Evolutionary conservation across 768 basidiomycete genomes (phyloP), one percentile per base, ranked within the genome.

Genomic region (Podaxis pistillaris): DNA sequence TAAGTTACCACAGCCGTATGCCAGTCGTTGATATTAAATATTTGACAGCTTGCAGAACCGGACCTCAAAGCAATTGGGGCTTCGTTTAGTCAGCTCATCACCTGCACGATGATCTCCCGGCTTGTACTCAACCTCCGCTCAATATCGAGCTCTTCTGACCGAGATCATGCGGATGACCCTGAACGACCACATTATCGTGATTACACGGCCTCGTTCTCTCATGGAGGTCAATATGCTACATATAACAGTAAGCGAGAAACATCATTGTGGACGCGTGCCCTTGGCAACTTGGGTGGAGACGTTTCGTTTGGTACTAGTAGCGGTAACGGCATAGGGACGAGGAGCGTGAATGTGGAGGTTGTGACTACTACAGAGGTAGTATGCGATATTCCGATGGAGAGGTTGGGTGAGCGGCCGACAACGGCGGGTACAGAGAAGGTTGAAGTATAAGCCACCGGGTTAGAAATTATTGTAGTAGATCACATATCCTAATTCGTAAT

Each of bases 61-160:
- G 72, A 72, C 54, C 58, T 74, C 4, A 73, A 73, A 59, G 71
- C 71, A 3, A 68, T 73, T 33, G 73, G 72, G 11, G 73, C 73
- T 9, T 72, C 72, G 0, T 73, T 74, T 64, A 72, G 70, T 33
- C 73, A 73, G 54, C 64, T 71, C 24, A 67, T 74, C 9, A 73
- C 72, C 4, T 58, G 70, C 11, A 62, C 66, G 1, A 71, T 74
- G 69, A 64, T 73, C 12, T 73, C 73, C 19, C 71, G 72, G 1
- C 69, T 74, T 8, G 69, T 73, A 11, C 66, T 74, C 40, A 74
- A 72, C 59, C 71, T 73, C 24, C 73, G 73, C 8, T 66, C 67
- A 7, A n/a, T 64, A n/a, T 58, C 58, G 33, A 36, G 30, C 40
- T 33, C 53, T 9, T n/a, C 56, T 22, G 37, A 30, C n/a, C 24